phyloP scores from a whole-genome alignment of 31 red algal species.

The Bonnemaisonia californica region DNA sequence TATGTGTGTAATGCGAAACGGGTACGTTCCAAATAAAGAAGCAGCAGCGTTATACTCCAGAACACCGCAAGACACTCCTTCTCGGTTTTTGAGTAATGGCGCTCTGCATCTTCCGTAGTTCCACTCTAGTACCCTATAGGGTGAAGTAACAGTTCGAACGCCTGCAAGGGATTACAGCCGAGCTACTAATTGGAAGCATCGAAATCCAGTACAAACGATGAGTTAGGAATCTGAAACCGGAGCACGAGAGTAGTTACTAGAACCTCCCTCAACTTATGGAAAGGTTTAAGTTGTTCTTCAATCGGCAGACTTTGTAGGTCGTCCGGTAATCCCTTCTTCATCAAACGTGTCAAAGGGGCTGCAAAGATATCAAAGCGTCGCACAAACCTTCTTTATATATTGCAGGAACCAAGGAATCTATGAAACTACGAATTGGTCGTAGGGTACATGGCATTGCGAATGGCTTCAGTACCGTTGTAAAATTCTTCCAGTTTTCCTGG shows the following conservation, averaged over 20 bases:
- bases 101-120: background rate
- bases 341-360: background rate
- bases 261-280: background rate
- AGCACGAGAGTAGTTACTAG: slow-evolving; percentile 1
- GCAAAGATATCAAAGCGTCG: background rate
- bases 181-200: slow-evolving; percentile 11
- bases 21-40: slow-evolving; percentile 3
- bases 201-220: background rate
- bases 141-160: background rate
- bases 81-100: slow-evolving; percentile 6
- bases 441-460: background rate
- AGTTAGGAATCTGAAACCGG: background rate
- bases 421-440: background rate
- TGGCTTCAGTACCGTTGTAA: background rate
- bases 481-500: background rate
- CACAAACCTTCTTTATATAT: slow-evolving; percentile 38
- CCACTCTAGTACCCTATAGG: slow-evolving; percentile 23
- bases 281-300: background rate
- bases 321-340: background rate
- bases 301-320: background rate
- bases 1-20: slow-evolving; percentile 15
- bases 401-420: slow-evolving; percentile 5
- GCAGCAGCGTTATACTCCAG: background rate
- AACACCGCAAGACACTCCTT: slow-evolving; percentile 7
- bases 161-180: background rate